Evolutionary conservation across 2,329 filamentous ascomycete genomes (phyloP).

Genomic region (Alternaria rosae): DNA sequence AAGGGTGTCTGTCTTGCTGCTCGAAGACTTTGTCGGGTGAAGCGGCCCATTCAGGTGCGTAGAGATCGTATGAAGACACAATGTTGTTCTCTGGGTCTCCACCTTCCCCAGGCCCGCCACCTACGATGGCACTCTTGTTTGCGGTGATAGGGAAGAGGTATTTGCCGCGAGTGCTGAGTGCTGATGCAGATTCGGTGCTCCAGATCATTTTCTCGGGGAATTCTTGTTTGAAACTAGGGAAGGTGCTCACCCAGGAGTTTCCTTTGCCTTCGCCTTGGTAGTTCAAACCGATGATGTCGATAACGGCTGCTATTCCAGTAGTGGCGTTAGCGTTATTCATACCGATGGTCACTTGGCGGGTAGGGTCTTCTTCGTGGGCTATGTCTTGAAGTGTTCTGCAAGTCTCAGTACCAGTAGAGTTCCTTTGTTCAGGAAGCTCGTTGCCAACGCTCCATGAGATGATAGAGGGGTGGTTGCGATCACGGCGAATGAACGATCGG

Average conservation of each 20-base stretch:
- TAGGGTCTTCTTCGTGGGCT: slow-evolving; percentile 57
- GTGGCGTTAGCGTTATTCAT: slow-evolving; percentile 58
- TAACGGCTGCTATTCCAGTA: slow-evolving; percentile 48
- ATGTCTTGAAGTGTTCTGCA: slow-evolving; percentile 54
- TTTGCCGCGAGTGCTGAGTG: slow-evolving; percentile 59
- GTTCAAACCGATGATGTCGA: slow-evolving; percentile 63
- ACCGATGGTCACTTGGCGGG: slow-evolving; percentile 54
- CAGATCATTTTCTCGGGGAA: slow-evolving; percentile 58
- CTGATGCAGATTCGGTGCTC: slow-evolving; percentile 47
- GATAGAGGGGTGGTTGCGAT: slow-evolving; percentile 64
- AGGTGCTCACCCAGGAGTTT: slow-evolving; percentile 51
- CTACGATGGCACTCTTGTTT: slow-evolving; percentile 50
- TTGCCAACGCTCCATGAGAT: slow-evolving; percentile 64
- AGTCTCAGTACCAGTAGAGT: slow-evolving; percentile 41
- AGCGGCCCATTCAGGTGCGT: slow-evolving; percentile 56
- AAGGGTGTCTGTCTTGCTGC: slow-evolving; percentile 57
- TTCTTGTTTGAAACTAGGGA: slow-evolving; percentile 54
- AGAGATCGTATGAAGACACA: slow-evolving; percentile 63
- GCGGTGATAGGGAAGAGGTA: slow-evolving; percentile 62
- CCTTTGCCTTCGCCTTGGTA: slow-evolving; percentile 63
- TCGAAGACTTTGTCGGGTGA: slow-evolving; percentile 63
- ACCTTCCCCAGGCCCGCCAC: slow-evolving; percentile 36
- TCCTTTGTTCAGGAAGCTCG: slow-evolving; percentile 60
- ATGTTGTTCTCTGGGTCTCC: slow-evolving; percentile 48
- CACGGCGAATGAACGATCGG: slow-evolving; percentile 60